These are phyloP conservation scores for Boletus insuetus DNA, from an alignment of 768 basidiomycete genomes.

Conservation along the genomic window DNA sequence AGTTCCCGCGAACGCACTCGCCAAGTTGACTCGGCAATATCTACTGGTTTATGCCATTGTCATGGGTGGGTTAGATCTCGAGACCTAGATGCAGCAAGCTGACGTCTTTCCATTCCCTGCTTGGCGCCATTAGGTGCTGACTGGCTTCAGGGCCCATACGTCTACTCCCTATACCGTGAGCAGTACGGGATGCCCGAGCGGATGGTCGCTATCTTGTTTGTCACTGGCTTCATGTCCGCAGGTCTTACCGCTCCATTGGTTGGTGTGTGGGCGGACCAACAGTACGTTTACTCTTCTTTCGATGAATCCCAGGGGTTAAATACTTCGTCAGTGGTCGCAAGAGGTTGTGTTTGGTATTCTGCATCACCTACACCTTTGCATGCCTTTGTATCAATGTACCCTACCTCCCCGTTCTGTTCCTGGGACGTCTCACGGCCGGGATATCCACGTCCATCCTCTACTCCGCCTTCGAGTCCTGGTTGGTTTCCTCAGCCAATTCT, in stretches of 20 bases:
- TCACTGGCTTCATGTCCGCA: constrained; percentile 73
- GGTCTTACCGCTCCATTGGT: constrained; percentile 68
- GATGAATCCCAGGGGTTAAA: neutral
- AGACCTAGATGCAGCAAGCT: neutral
- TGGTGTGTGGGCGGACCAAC: constrained; percentile 76
- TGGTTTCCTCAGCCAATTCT: constrained; percentile 59
- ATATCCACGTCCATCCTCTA: constrained; percentile 74
- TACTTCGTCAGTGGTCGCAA: constrained; percentile 54
- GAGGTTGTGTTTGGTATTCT: constrained; percentile 67
- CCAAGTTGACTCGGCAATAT: constrained; percentile 48
- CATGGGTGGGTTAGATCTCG: constrained; percentile 52
- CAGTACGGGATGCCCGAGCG: constrained; percentile 64
- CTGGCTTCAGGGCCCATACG: constrained; percentile 79
- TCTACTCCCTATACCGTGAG: constrained; percentile 71
- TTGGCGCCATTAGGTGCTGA: constrained; percentile 51
- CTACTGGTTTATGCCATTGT: constrained; percentile 67
- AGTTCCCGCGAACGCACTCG: constrained; percentile 24
- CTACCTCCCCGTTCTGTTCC: constrained; percentile 54
- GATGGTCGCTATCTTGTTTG: constrained; percentile 67
- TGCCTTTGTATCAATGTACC: constrained; percentile 60
- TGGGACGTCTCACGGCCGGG: constrained; percentile 67
- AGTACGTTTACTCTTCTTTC: constrained; percentile 30
- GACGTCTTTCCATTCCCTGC: neutral
- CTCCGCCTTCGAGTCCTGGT: constrained; percentile 77
- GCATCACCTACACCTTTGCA: constrained; percentile 58